These are phyloP conservation scores for Plantago rigida DNA, from an alignment of 305 asterid species.

Conservation along the genomic window DNA sequence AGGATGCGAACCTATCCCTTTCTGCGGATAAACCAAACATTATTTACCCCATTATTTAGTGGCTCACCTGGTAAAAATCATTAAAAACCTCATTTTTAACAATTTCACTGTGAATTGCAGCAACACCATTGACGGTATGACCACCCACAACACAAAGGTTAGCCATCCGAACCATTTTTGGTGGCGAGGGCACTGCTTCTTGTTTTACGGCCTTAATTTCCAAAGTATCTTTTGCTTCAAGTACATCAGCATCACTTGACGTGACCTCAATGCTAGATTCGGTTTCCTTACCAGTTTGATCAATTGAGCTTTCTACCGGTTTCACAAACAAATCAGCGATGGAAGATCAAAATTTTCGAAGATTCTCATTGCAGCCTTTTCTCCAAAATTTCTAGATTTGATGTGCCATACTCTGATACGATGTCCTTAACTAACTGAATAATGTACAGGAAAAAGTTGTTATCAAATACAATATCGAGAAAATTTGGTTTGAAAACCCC, in stretches of 20 bases:
- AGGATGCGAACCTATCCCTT: constrained; percentile 15
- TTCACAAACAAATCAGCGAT: constrained; percentile 47
- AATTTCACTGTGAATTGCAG: constrained; percentile 82
- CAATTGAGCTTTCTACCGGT: constrained; percentile 32
- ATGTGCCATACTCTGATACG: constrained; percentile 55
- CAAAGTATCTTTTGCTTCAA: constrained; percentile 30
- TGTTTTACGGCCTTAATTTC: constrained; percentile 30
- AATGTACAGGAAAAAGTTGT: constrained; percentile 24
- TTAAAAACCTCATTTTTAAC: constrained; percentile 77
- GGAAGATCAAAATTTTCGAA: constrained; percentile 69
- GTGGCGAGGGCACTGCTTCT: constrained; percentile 39
- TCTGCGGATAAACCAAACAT: constrained; percentile 12
- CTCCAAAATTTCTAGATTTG: constrained; percentile 49
- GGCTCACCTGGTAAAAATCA: constrained; percentile 66
- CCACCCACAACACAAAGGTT: constrained; percentile 89
- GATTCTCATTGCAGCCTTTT: constrained; percentile 62
- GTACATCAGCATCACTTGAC: constrained; percentile 29
- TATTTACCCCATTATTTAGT: not conserved
- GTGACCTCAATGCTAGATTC: constrained; percentile 26
- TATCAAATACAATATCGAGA: constrained; percentile 21
- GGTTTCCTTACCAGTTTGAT: constrained; percentile 30
- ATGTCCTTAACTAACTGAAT: constrained; percentile 63
- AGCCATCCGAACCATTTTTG: constrained; percentile 82
- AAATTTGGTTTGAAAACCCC: constrained; percentile 20
- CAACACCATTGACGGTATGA: constrained; percentile 92